A percentile compares a stretch with the other conserved stretches of the same genome.
phyloP scores from a whole-genome alignment of 768 basidiomycete species.

The Boletus huronensis region DNA sequence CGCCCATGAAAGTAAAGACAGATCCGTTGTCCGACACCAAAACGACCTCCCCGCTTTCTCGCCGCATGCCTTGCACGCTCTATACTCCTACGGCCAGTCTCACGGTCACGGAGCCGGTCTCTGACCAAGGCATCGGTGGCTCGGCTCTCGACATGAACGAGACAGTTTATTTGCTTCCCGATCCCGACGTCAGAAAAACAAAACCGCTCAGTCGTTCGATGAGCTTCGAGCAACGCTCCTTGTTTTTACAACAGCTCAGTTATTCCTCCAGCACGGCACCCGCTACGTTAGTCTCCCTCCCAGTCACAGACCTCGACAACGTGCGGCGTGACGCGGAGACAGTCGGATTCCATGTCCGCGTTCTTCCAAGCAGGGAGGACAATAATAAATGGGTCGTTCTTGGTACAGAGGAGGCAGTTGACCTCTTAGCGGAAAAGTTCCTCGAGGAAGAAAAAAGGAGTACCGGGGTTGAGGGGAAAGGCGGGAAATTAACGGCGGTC shows the following conservation, averaged over 20 bases:
- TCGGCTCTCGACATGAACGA: constrained; percentile 23
- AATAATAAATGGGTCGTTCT: constrained; percentile 47
- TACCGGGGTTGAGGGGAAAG: constrained; percentile 13
- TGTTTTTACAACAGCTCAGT: constrained; percentile 46
- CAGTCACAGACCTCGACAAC: constrained; percentile 40
- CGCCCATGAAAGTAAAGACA: constrained; percentile 18
- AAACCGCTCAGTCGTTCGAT: constrained; percentile 44
- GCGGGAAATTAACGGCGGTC: constrained; percentile 39
- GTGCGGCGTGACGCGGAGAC: constrained; percentile 41
- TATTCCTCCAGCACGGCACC: constrained; percentile 33
- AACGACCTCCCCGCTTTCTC: constrained; percentile 20
- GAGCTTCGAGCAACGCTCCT: constrained; percentile 50
- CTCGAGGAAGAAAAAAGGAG: constrained; percentile 31
- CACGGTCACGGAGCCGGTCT: constrained; percentile 24
- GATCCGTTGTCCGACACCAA: not conserved
- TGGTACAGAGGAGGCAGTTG: constrained; percentile 48
- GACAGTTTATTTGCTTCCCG: constrained; percentile 25
- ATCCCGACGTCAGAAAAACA: constrained; percentile 9
- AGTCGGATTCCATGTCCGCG: constrained; percentile 42
- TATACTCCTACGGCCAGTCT: constrained; percentile 43
- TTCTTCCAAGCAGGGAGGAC: constrained; percentile 31
- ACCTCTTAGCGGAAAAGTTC: constrained; percentile 29
- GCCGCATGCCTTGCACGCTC: constrained; percentile 57
- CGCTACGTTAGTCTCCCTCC: constrained; percentile 50
- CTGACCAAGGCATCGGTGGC: constrained; percentile 33